Conservation (phyloP, 495 filamentous ascomycete genomes). For the Neurospora sp. region DNA sequence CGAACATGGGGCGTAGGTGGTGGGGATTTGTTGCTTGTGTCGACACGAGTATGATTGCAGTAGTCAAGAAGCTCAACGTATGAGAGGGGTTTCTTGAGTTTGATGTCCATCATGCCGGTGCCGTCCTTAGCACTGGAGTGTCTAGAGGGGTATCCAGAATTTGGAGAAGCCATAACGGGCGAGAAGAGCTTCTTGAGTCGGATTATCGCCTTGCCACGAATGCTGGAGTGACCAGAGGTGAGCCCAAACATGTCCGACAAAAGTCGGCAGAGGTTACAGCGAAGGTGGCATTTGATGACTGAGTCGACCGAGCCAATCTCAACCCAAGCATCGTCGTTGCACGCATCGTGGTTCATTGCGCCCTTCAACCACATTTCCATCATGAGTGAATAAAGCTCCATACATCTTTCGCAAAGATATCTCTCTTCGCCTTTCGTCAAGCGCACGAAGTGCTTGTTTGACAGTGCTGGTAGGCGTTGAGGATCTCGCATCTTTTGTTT, state of each 20-base stretch:
- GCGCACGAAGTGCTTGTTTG: neutral
- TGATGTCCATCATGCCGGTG: neutral
- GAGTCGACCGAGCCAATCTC: neutral
- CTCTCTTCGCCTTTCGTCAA: neutral
- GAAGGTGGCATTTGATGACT: neutral
- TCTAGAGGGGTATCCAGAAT: neutral
- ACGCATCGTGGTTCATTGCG: neutral
- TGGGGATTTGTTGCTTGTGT: neutral
- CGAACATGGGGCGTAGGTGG: neutral
- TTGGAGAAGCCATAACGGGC: neutral
- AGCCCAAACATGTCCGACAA: neutral
- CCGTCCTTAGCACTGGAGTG: neutral
- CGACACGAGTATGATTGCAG: neutral
- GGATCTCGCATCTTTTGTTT: neutral
- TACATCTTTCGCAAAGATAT: neutral
- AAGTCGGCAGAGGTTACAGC: neutral
- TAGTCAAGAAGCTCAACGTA: neutral
- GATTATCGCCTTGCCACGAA: neutral
- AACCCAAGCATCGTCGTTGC: neutral
- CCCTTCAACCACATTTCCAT: neutral
- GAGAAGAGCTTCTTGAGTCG: neutral
- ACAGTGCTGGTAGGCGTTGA: neutral
- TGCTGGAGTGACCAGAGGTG: neutral
- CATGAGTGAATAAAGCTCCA: neutral
- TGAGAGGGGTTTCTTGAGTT: neutral